Evolutionary conservation across 2,329 filamentous ascomycete genomes (phyloP).

Genomic region (Mycosphaerella sp.): DNA sequence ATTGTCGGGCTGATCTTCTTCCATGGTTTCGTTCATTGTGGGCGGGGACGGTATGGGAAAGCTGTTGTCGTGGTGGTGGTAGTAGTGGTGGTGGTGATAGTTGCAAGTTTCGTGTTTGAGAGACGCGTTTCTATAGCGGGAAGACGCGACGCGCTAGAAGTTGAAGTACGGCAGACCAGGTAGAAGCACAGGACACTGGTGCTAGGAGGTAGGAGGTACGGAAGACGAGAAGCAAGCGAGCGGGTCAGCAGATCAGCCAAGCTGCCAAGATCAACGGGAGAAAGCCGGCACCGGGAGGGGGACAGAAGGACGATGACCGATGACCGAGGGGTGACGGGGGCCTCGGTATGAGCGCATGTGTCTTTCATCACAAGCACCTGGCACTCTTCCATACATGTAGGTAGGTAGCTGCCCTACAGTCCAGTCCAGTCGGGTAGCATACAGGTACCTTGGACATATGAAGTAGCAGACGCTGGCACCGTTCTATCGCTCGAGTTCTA

Average conservation of each 20-base stretch:
- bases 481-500: background rate
- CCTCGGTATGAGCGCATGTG: slow-evolving; percentile 10
- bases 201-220: background rate
- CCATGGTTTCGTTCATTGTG: slow-evolving; percentile 27
- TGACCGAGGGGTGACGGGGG: background rate
- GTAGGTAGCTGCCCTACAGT: no score
- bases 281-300: no score
- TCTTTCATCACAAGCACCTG: slow-evolving; percentile 5
- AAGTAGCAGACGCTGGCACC: background rate
- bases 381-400: no score
- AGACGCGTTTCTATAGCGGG: background rate
- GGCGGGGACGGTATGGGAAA: background rate
- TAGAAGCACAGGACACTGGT: background rate
- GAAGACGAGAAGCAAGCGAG: no score
- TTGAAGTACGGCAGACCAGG: no score
- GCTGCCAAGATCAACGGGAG: no score
- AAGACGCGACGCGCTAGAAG: background rate
- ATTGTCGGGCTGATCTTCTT: slow-evolving; percentile 27
- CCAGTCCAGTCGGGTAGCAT: no score
- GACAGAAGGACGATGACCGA: no score
- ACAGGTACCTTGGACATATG: background rate
- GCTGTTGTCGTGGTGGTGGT: background rate
- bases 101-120: background rate
- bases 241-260: no score
- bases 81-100: background rate